phyloP scores from a whole-genome alignment of 306 rosid genomes.

The Leucaena leucocephala region DNA sequence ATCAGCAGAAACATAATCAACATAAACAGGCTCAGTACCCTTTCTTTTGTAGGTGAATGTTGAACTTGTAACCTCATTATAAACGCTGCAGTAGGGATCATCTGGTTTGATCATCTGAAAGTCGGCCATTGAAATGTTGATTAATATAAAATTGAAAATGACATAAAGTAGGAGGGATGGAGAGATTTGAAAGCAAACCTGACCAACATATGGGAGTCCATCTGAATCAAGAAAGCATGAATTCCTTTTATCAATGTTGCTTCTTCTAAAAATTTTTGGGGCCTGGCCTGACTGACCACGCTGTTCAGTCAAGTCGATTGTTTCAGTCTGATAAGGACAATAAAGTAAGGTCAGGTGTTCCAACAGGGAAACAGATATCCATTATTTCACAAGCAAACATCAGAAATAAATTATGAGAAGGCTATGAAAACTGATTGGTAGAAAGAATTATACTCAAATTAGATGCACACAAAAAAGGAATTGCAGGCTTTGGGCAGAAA shows the following conservation, averaged over 20 bases:
- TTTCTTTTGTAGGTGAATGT: constrained; percentile 45
- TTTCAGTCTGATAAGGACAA: constrained; percentile 69
- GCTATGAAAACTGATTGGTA: background rate
- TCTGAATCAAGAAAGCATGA: constrained; percentile 67
- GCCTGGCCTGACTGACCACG: constrained; percentile 43
- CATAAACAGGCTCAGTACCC: constrained; percentile 83
- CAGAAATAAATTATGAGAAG: background rate
- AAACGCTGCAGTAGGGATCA: constrained; percentile 76
- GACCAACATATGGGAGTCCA: constrained; percentile 99
- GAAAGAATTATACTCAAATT: background rate
- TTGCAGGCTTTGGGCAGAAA: background rate
- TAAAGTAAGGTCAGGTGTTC: constrained; percentile 15
- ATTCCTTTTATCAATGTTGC: constrained; percentile 49
- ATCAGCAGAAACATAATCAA: constrained; percentile 86
- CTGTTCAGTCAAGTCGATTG: constrained; percentile 71
- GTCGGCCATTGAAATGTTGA: constrained; percentile 13
- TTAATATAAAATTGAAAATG: constrained; percentile 4
- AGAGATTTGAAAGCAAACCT: constrained; percentile 57
- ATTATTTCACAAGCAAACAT: constrained; percentile 4
- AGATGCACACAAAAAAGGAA: background rate
- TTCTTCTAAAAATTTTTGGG: constrained; percentile 62
- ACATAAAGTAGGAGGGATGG: background rate
- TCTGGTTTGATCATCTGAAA: constrained; percentile 75
- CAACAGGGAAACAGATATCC: constrained; percentile 23
- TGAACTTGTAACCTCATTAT: constrained; percentile 51